Evolutionary conservation across 257 asterid species (phyloP).

Genomic region (Salvia hispanica): DNA sequence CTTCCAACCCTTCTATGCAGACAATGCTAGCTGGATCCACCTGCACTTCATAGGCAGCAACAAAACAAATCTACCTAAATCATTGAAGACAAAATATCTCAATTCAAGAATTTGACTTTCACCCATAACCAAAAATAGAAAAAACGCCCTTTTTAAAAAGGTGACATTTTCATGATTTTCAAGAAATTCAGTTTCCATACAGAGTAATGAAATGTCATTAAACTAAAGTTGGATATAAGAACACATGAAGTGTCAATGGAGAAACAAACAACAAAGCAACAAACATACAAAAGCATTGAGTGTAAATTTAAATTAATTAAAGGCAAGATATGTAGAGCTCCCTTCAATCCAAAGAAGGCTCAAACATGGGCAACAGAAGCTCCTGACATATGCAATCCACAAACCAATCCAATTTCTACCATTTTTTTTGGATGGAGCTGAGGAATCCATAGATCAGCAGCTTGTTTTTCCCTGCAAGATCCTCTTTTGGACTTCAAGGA

Average conservation of each 20-base stretch:
- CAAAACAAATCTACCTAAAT: conserved; percentile 5
- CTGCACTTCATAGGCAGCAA: neutral
- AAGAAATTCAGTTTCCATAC: conserved; percentile 18
- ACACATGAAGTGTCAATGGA: conserved; percentile 29
- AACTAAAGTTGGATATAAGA: conserved; percentile 14
- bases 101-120: conserved; percentile 29
- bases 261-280: conserved; percentile 28
- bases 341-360: conserved; percentile 95
- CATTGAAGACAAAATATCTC: neutral
- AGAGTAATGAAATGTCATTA: conserved; percentile 11
- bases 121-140: conserved; percentile 45
- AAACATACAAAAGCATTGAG: neutral
- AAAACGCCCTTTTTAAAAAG: conserved; percentile 23
- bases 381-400: conserved; percentile 87
- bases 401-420: conserved; percentile 46
- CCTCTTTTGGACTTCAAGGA: conserved; percentile 94
- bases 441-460: conserved; percentile 88
- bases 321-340: conserved; percentile 57
- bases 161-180: conserved; percentile 1
- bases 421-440: conserved; percentile 54
- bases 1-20: conserved; percentile 3
- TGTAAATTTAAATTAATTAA: neutral
- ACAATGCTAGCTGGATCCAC: neutral
- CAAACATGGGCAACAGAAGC: conserved; percentile 59
- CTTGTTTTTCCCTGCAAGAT: conserved; percentile 60